Conservation (phyloP, 140 eudicot genomes). For the Stevia rebaudiana region DNA sequence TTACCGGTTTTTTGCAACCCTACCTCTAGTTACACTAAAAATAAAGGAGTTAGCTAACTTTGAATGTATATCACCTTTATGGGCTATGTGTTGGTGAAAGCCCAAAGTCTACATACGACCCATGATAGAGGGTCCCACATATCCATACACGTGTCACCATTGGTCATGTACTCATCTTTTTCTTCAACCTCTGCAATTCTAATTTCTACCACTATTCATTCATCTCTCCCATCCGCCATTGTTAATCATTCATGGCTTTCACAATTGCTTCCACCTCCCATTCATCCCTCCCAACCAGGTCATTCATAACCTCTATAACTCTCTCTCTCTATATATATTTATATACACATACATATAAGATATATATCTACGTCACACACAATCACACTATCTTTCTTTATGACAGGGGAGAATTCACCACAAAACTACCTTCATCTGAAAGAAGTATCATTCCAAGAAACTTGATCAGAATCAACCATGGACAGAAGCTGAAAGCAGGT, state of each 20-base stretch:
- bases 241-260: conserved; percentile 43
- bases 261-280: conserved; percentile 57
- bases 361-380: not conserved
- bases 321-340: not conserved
- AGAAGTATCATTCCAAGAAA: conserved; percentile 21
- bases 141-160: conserved; percentile 34
- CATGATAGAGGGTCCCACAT: conserved; percentile 23
- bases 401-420: conserved; percentile 31
- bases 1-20: no score
- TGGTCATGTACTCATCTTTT: conserved; percentile 2
- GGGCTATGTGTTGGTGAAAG: conserved; percentile 1
- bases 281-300: conserved; percentile 49
- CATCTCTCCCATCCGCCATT: conserved; percentile 6
- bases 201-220: not conserved
- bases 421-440: conserved; percentile 18
- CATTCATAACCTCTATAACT: not conserved
- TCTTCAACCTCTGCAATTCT: conserved; percentile 4
- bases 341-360: no score
- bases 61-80: not conserved
- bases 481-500: conserved; percentile 41
- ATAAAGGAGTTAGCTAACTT: no score
- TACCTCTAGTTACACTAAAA: no score
- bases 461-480: conserved; percentile 23
- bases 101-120: conserved; percentile 1
- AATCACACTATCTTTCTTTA: not conserved